Percentiles rank a stretch among this genome's conserved stretches.
Evolutionary conservation across 306 rosid genomes (phyloP).

Genomic region (Urtica urens): DNA sequence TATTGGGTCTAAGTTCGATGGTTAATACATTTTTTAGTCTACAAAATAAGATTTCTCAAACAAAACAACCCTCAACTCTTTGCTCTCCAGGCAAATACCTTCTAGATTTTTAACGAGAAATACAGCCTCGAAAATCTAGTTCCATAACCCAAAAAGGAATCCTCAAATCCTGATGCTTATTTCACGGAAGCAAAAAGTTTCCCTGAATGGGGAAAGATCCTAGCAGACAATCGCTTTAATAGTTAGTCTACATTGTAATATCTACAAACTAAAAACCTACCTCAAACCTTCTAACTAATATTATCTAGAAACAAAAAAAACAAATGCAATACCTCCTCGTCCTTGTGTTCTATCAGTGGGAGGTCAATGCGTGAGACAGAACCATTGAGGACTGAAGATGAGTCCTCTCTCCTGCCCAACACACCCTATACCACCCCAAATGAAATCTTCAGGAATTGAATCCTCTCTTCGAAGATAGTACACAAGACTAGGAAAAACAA

Average conservation of each 20-base stretch:
- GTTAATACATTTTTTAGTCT: too few relatives aligned
- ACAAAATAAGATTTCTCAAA: too few relatives aligned
- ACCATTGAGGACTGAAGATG: slow-evolving; percentile 35
- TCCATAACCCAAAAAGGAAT: too few relatives aligned
- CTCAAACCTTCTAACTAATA: slow-evolving; percentile 13
- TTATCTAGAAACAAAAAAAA: slow-evolving; percentile 11
- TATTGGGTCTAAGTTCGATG: too few relatives aligned
- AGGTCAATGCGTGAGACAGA: slow-evolving; percentile 33
- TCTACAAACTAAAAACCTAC: slow-evolving; percentile 5
- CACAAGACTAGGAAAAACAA: neutral
- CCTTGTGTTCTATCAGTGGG: slow-evolving; percentile 48
- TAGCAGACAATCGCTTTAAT: too few relatives aligned
- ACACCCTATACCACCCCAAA: slow-evolving; percentile 54
- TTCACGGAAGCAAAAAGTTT: too few relatives aligned
- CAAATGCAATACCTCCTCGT: slow-evolving; percentile 58
- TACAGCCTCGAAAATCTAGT: too few relatives aligned
- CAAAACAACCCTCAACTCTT: too few relatives aligned
- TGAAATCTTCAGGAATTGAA: slow-evolving; percentile 33
- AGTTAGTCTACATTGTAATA: neutral
- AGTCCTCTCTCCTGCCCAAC: slow-evolving; percentile 36
- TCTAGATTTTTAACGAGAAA: too few relatives aligned
- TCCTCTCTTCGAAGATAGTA: slow-evolving; percentile 5
- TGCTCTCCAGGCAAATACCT: too few relatives aligned
- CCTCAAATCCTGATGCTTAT: too few relatives aligned
- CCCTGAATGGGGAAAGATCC: too few relatives aligned